Evolutionary conservation across 2,329 filamentous ascomycete species (phyloP).

Genomic region (Taxawa tesnikishii): DNA sequence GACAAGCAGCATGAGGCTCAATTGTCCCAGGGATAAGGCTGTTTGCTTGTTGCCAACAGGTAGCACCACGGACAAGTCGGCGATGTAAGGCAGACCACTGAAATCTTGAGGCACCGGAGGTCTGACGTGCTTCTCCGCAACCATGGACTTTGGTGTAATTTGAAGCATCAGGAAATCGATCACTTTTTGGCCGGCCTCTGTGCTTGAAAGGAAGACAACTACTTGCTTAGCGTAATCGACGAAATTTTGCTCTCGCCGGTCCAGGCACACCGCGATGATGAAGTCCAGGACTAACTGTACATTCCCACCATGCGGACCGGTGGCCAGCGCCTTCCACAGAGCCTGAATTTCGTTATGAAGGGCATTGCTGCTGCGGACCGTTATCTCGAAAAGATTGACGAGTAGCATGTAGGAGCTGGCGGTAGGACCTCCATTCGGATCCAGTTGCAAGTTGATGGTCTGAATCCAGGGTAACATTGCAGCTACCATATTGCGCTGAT

Average conservation of each 20-base stretch:
- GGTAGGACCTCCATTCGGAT: conserved; percentile 82
- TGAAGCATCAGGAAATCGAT: conserved; percentile 88
- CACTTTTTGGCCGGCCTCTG: conserved; percentile 72
- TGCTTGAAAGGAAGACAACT: conserved; percentile 88
- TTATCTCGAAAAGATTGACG: conserved; percentile 91
- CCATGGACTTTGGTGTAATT: conserved; percentile 93
- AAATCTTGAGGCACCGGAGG: conserved; percentile 61
- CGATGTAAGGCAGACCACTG: conserved; percentile 71
- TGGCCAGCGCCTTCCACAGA: conserved; percentile 90
- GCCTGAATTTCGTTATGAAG: conserved; percentile 96
- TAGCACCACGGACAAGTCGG: conserved; percentile 65
- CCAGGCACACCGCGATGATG: conserved; percentile 85
- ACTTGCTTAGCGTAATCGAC: conserved; percentile 98
- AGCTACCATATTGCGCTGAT: conserved; percentile 87
- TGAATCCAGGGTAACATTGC: conserved; percentile 95
- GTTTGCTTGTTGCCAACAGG: conserved; percentile 77
- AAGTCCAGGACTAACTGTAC: conserved; percentile 92
- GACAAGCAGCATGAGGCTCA: conserved; percentile 85
- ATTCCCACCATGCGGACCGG: conserved; percentile 83
- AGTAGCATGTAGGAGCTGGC: conserved; percentile 88
- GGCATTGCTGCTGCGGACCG: conserved; percentile 76
- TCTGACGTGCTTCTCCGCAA: conserved; percentile 68
- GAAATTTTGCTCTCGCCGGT: conserved; percentile 93
- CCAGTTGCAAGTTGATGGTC: conserved; percentile 79
- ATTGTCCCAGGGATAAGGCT: conserved; percentile 81